Evolutionary conservation across 352 stramenopile species (phyloP).

Genomic region (Blastocystis sp.): DNA sequence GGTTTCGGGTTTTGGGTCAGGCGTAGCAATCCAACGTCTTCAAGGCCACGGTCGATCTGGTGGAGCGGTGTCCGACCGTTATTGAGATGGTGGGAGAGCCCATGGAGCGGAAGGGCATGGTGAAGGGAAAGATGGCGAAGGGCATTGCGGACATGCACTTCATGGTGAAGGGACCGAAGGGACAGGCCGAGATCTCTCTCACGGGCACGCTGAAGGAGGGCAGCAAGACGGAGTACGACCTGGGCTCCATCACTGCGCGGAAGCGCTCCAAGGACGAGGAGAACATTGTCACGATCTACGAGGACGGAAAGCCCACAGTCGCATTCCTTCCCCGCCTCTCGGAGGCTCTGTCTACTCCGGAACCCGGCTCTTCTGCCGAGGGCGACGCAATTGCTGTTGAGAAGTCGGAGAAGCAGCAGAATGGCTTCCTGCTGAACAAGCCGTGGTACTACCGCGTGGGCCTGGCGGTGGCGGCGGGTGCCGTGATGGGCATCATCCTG

Average conservation of each 20-base stretch:
- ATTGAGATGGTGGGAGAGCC: constrained; percentile 15
- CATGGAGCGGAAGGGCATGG: constrained; percentile 29
- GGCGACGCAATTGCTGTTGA: not conserved
- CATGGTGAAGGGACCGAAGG: constrained; percentile 37
- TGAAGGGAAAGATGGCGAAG: constrained; percentile 55
- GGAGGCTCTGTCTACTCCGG: not conserved
- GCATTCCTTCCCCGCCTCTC: not conserved
- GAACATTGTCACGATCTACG: not conserved
- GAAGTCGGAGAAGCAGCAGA: not conserved
- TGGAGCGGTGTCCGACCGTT: constrained; percentile 28
- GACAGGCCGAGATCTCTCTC: constrained; percentile 17
- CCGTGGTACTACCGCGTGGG: constrained; percentile 63
- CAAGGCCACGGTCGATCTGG: not conserved
- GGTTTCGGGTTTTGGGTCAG: not conserved
- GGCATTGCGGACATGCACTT: constrained; percentile 64
- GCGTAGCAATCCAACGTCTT: constrained; percentile 58
- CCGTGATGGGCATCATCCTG: constrained; percentile 37
- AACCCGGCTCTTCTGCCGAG: not conserved
- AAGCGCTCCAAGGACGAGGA: constrained; percentile 8
- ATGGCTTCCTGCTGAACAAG: constrained; percentile 66
- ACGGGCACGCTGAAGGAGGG: constrained; percentile 29
- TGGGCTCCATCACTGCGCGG: not conserved
- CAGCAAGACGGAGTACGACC: constrained; percentile 61
- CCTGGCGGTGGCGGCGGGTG: constrained; percentile 30
- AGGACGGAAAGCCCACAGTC: not conserved